Conservation (phyloP, 768 basidiomycete species). For the Suillus occidentalis region DNA sequence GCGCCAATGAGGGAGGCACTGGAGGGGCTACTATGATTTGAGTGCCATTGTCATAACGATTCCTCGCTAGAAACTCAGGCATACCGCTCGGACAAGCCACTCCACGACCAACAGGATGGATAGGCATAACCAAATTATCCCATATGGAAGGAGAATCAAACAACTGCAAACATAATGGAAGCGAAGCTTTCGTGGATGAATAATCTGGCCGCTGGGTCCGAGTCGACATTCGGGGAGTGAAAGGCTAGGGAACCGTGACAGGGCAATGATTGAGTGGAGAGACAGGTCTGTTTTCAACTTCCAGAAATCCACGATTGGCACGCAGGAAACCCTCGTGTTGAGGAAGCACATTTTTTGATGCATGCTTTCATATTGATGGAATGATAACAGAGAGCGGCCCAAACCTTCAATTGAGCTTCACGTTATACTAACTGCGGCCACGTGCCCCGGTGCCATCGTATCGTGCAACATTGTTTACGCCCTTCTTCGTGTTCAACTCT, state of each 20-base stretch:
- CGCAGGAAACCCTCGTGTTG: background rate
- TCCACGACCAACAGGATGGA: background rate
- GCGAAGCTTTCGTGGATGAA: background rate
- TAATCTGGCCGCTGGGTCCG: no score
- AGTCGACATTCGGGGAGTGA: background rate
- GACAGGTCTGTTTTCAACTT: background rate
- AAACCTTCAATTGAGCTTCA: no score
- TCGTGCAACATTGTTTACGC: no score
- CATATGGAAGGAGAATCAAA: constrained; percentile 2
- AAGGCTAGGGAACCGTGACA: background rate
- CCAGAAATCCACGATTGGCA: background rate
- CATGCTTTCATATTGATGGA: no score
- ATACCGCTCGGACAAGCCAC: constrained; percentile 1
- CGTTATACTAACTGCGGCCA: no score
- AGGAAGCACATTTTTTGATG: background rate
- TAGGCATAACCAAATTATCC: background rate
- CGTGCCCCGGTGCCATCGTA: no score
- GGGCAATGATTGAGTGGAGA: background rate
- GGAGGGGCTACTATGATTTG: background rate
- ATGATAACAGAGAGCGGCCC: no score
- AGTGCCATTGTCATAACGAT: background rate
- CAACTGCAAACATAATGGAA: background rate
- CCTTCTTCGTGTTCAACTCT: background rate
- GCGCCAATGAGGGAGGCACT: background rate
- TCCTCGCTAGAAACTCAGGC: background rate